Base-by-base conservation (phyloP, 164 flowering plant genomes). In the Annona cherimola region DNA sequence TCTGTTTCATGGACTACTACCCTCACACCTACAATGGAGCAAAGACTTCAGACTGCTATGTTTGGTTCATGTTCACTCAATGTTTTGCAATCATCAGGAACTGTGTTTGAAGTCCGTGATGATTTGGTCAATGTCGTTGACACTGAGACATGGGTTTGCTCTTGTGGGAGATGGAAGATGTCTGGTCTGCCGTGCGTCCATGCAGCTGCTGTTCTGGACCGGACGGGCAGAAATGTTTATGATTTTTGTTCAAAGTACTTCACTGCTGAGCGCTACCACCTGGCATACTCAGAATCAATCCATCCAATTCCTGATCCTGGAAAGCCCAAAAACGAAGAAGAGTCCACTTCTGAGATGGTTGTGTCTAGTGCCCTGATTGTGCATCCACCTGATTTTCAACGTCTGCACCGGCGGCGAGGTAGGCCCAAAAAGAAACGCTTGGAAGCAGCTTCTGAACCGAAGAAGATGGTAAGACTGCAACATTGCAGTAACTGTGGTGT, bases 151-250 rank as follows among this genome's bases (percentile, higher is more conserved):
- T 86, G 91, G 85, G 86, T 77, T 16, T 88, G 97, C 74, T 82
- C 79, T 74, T 88, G 96, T 86, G 83, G 80, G 67, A 84, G 42
- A 20, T 91, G 96, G 96, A 83, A 84, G 64, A 78, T 88, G 1
- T 84, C 79, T 43, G 94, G 97, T 26, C 74, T 88, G 78, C 93
- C 97, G 59, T 91, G 97, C 77, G 77, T 81, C 70, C 97, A 89
- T 84, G 94, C 94, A 4, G 79, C 89, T 76, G 91, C 87, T 61
- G 94, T 87, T 42, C 69, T 85, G 55, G 83, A 82, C 42, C 82
- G 77, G 46, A 82, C 81, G 61, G 88, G 83, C 6, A 79, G 85
- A 54, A 84, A 66, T 72, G 75, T 83, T 0, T 88, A 89, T 79
- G 92, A 87, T 68, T 88, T 79, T 69, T 91, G 94, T 82, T 83